These are phyloP conservation scores for Erodium trifolium DNA, from an alignment of 441 rosid genomes.

Conservation along the genomic window DNA sequence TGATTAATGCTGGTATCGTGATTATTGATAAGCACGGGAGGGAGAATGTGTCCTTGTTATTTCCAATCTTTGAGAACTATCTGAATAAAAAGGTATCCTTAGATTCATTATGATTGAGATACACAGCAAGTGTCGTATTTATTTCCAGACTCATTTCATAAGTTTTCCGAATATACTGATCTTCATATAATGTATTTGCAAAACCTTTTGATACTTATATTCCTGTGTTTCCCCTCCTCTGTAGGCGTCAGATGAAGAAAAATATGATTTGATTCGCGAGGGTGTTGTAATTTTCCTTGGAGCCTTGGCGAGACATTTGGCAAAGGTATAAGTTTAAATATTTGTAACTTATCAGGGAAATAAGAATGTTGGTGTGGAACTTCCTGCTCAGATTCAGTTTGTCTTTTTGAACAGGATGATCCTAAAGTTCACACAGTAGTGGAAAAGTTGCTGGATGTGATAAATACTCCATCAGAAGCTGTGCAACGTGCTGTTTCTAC, in stretches of 20 bases:
- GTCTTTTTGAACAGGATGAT: conserved; percentile 62
- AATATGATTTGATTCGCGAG: conserved; percentile 95
- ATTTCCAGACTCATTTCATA: neutral
- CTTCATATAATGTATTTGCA: conserved; percentile 4
- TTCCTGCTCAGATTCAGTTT: conserved; percentile 17
- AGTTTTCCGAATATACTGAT: conserved; percentile 4
- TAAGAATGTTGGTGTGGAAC: conserved; percentile 3
- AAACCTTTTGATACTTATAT: conserved; percentile 11
- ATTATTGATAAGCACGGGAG: conserved; percentile 92
- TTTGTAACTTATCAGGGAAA: conserved; percentile 7
- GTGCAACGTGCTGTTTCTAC: conserved; percentile 95
- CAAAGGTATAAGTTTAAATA: conserved; percentile 44
- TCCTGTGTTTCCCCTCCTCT: conserved; percentile 10
- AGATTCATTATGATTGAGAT: neutral
- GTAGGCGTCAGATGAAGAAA: conserved; percentile 91
- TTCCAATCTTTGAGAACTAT: conserved; percentile 97
- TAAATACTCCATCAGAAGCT: conserved; percentile 98
- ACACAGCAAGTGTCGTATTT: neutral
- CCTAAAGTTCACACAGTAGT: conserved; percentile 91
- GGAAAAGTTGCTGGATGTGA: conserved; percentile 92
- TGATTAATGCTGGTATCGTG: conserved; percentile 95
- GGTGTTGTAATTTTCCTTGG: conserved; percentile 98
- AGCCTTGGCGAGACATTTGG: conserved; percentile 91
- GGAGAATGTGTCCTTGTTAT: conserved; percentile 82
- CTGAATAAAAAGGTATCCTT: conserved; percentile 73